Evolutionary conservation across 2,329 filamentous ascomycete genomes (phyloP), one percentile per base, ranked within the genome.

Genomic region (Grosmannia huntii): DNA sequence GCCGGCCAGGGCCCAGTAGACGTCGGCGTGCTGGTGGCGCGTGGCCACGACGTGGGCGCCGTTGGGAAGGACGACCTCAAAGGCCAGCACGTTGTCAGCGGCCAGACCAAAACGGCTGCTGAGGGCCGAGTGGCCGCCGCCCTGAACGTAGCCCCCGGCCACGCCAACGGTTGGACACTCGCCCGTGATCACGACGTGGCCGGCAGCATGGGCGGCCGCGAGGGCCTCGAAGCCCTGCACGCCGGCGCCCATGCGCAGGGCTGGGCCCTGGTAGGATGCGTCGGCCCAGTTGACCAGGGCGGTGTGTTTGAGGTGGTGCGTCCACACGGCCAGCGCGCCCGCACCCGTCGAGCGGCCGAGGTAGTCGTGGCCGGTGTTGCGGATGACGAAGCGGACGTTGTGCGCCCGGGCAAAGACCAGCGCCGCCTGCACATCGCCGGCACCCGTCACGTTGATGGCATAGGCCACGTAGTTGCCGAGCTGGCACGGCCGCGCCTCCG

Each of bases 341-440:
- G 76, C 77, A n/a, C 84, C 85, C 0, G 82, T 82, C 0, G 79
- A 83, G 49, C 80, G 79, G 48, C 83, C 84, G 36, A 77, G 71
- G 61, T 75, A 76, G 62, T 82, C 79, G 64, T 83, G 80, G 2
- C 79, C 80, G 0, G 79, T 82, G 62, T 82, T 82, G 60, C 76
- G 74, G 60, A 83, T 73, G 33, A 81, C 69, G 0, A 83, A 64
- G 2, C 80, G 75, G 51, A 83, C 69, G 62, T 78, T 78, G 61
- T 77, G 67, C 7, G 73, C 60, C 0, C 66, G 66, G 0, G 76
- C 77, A 58, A 81, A 73, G 55, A 67, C 63, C 57, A 73, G 61
- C 19, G 69, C 68, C 9, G 68, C 66, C 50, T 69, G 66, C 41
- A 68, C 59, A 28, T 69, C 63, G 0, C 60, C 61, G 0, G 58